Conservation (phyloP, 1,284 basidiomycete species). For the Leccinum griseonigrum region DNA sequence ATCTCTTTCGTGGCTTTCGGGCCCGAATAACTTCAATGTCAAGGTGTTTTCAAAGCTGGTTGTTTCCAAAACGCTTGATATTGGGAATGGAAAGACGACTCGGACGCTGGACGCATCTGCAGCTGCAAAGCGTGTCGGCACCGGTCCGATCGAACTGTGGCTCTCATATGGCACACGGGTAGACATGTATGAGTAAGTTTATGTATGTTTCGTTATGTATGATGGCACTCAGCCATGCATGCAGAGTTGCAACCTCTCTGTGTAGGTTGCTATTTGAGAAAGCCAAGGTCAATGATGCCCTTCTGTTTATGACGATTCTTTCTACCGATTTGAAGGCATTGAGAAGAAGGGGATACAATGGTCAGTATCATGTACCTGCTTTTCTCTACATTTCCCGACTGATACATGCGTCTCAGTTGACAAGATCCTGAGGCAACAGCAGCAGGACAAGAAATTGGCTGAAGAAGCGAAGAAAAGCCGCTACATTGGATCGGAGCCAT, state of each 20-base stretch:
- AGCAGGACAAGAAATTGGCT: slow-evolving; percentile 65
- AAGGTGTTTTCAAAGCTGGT: slow-evolving; percentile 60
- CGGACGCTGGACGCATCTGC: slow-evolving; percentile 74
- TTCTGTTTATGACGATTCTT: slow-evolving; percentile 91
- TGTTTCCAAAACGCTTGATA: slow-evolving; percentile 58
- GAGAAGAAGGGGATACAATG: slow-evolving; percentile 84
- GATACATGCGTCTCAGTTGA: slow-evolving; percentile 57
- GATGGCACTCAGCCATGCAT: background rate
- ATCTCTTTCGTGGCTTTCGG: slow-evolving; percentile 73
- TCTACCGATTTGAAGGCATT: slow-evolving; percentile 86
- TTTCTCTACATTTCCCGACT: background rate
- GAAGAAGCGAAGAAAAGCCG: slow-evolving; percentile 44
- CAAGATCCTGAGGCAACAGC: slow-evolving; percentile 85
- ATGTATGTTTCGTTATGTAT: background rate
- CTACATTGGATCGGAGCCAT: slow-evolving; percentile 18
- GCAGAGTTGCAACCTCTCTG: slow-evolving; percentile 76
- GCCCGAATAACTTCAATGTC: slow-evolving; percentile 71
- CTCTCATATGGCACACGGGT: slow-evolving; percentile 70
- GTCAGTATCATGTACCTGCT: slow-evolving; percentile 36
- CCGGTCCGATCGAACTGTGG: slow-evolving; percentile 72
- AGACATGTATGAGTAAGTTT: slow-evolving; percentile 90
- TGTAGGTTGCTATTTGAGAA: slow-evolving; percentile 75
- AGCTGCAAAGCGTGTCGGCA: slow-evolving; percentile 56
- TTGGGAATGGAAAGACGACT: slow-evolving; percentile 47
- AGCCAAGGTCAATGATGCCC: slow-evolving; percentile 76